Evolutionary conservation across 805 yeast species (phyloP).

Genomic region (Metschnikowia shivogae): DNA sequence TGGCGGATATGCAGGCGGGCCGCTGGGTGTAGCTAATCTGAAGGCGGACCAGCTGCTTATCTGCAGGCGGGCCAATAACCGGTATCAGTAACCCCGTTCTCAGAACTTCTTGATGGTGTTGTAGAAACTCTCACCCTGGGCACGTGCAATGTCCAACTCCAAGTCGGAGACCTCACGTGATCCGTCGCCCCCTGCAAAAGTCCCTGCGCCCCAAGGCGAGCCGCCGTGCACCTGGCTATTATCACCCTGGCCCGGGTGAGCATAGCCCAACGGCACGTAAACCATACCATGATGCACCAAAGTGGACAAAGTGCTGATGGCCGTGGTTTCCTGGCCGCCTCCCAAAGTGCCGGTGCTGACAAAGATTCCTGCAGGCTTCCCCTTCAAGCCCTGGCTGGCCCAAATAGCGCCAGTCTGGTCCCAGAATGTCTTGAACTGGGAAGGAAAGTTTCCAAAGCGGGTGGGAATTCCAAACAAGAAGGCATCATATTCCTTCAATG

Average conservation of each 20-base stretch:
- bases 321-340: slow-evolving; percentile 78
- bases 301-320: slow-evolving; percentile 52
- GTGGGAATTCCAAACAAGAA: slow-evolving; percentile 79
- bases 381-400: slow-evolving; percentile 65
- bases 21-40: no score
- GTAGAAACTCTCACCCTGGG: slow-evolving; percentile 68
- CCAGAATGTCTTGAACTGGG: slow-evolving; percentile 75
- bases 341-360: slow-evolving; percentile 69
- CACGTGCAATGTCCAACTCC: slow-evolving; percentile 59
- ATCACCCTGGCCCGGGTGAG: slow-evolving; percentile 52
- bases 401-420: slow-evolving; percentile 74
- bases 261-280: slow-evolving; percentile 74
- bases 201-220: slow-evolving; percentile 86
- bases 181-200: slow-evolving; percentile 72
- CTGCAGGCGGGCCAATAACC: no score
- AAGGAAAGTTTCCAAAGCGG: slow-evolving; percentile 70
- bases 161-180: slow-evolving; percentile 61
- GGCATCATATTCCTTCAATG: slow-evolving; percentile 62
- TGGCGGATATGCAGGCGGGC: no score
- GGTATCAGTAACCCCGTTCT: background rate
- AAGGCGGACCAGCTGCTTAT: no score
- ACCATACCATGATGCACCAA: slow-evolving; percentile 75
- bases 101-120: slow-evolving; percentile 24
- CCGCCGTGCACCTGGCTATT: slow-evolving; percentile 73
- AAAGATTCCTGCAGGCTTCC: slow-evolving; percentile 72